Evolutionary conservation across 176 grass and related monocot species (phyloP).

Genomic region (Oryza coarctata): DNA sequence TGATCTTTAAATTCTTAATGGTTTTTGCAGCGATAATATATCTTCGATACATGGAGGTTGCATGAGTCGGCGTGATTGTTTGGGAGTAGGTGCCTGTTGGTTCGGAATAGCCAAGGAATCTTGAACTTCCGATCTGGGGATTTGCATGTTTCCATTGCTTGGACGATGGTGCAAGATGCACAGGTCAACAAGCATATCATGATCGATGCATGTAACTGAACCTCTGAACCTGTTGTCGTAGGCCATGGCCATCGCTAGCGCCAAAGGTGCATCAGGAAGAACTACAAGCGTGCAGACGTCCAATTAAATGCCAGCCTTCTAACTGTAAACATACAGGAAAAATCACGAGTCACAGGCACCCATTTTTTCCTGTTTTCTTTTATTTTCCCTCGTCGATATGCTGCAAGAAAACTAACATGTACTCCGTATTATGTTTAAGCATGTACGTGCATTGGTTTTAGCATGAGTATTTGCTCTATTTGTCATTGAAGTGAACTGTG

Average conservation of each 20-base stretch:
- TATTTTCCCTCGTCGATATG: too few relatives aligned
- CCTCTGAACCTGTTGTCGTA: too few relatives aligned
- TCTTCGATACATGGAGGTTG: constrained; percentile 39
- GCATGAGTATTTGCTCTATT: too few relatives aligned
- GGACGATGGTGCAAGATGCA: constrained; percentile 14
- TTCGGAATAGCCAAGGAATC: constrained; percentile 44
- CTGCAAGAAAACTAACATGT: too few relatives aligned
- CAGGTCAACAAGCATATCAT: constrained; percentile 28
- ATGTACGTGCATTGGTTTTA: too few relatives aligned
- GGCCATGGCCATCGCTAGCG: too few relatives aligned
- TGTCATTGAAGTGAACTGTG: too few relatives aligned
- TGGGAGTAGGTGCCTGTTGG: constrained; percentile 65
- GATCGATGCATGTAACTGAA: not conserved
- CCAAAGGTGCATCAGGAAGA: not conserved
- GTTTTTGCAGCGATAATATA: constrained; percentile 37
- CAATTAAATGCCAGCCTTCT: not conserved
- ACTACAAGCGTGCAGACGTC: not conserved
- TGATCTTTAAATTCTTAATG: constrained; percentile 49
- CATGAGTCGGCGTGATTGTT: constrained; percentile 56
- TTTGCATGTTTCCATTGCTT: constrained; percentile 31
- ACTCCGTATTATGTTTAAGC: too few relatives aligned
- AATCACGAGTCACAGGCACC: too few relatives aligned
- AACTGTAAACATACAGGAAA: too few relatives aligned
- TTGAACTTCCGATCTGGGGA: not conserved
- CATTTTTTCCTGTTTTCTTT: too few relatives aligned